Conservation (phyloP, 306 rosid genomes). For the Sindora glabra region DNA sequence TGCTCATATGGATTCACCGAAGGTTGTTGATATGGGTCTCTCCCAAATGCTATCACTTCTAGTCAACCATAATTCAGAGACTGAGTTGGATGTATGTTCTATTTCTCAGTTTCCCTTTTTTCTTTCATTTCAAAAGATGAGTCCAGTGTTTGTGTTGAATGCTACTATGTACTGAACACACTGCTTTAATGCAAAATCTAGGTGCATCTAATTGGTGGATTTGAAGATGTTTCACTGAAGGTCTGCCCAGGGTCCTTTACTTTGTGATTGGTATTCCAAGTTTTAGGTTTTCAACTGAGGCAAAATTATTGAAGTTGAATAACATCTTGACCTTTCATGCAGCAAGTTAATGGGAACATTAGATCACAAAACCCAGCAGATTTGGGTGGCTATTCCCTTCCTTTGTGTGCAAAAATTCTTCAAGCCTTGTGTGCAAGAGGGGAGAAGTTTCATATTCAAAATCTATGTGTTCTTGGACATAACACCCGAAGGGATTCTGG, state of each 20-base stretch:
- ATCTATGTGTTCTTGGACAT: constrained; percentile 69
- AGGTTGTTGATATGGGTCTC: constrained; percentile 61
- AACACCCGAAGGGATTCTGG: constrained; percentile 60
- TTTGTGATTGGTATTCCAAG: constrained; percentile 36
- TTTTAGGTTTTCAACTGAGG: constrained; percentile 24
- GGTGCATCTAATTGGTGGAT: constrained; percentile 86
- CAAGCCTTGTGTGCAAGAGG: constrained; percentile 42
- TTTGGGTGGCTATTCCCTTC: constrained; percentile 57
- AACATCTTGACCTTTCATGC: constrained; percentile 54
- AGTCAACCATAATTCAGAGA: constrained; percentile 29
- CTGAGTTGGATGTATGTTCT: constrained; percentile 55
- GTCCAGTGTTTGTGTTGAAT: no score
- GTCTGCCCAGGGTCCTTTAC: constrained; percentile 43
- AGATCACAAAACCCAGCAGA: constrained; percentile 22
- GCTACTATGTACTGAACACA: no score
- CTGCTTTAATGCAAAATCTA: constrained; percentile 25
- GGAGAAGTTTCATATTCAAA: constrained; percentile 67
- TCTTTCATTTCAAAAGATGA: no score
- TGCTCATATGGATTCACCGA: constrained; percentile 81
- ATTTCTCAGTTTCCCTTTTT: no score
- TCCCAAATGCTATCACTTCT: constrained; percentile 64
- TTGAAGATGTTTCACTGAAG: constrained; percentile 58
- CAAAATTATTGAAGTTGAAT: constrained; percentile 35
- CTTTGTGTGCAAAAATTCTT: constrained; percentile 58
- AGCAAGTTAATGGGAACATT: constrained; percentile 37